Conservation (phyloP, 1,139 yeast genomes). For the Debaryomycetaceae sp. region DNA sequence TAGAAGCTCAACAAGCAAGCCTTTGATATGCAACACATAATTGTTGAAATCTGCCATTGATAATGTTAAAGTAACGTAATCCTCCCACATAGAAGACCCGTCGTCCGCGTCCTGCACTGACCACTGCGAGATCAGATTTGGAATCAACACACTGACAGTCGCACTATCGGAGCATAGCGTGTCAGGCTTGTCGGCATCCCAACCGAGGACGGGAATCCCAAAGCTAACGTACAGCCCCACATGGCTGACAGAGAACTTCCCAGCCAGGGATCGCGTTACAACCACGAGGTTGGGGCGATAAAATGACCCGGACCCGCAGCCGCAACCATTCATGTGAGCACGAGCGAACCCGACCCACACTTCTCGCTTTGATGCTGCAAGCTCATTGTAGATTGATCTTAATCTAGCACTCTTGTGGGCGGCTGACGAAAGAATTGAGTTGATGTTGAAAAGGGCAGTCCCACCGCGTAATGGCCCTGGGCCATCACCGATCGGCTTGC, state of each 20-base stretch:
- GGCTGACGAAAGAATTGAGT: conserved; percentile 4
- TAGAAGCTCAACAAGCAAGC: conserved; percentile 15
- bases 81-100: conserved; percentile 7
- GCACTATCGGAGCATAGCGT: conserved; percentile 6
- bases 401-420: neutral
- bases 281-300: conserved; percentile 19
- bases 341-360: conserved; percentile 18
- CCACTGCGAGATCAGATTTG: conserved; percentile 19
- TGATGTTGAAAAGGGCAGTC: conserved; percentile 12
- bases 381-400: neutral
- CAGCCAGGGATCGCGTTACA: conserved; percentile 3
- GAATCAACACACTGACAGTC: conserved; percentile 13
- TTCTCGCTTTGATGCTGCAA: conserved; percentile 11
- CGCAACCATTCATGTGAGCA: conserved; percentile 16
- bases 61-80: conserved; percentile 21
- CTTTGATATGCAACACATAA: conserved; percentile 20
- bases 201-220: conserved; percentile 12
- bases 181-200: conserved; percentile 9
- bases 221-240: conserved; percentile 27
- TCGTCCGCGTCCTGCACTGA: neutral
- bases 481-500: conserved; percentile 5
- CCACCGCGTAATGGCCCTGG: conserved; percentile 19
- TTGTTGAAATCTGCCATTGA: conserved; percentile 27
- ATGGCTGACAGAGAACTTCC: conserved; percentile 11
- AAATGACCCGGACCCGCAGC: conserved; percentile 10